Percentiles rank a stretch among this genome's conserved stretches.
These are phyloP conservation scores for Monilinia laxa DNA, from an alignment of 2,329 filamentous ascomycete species.

Conservation along the genomic window DNA sequence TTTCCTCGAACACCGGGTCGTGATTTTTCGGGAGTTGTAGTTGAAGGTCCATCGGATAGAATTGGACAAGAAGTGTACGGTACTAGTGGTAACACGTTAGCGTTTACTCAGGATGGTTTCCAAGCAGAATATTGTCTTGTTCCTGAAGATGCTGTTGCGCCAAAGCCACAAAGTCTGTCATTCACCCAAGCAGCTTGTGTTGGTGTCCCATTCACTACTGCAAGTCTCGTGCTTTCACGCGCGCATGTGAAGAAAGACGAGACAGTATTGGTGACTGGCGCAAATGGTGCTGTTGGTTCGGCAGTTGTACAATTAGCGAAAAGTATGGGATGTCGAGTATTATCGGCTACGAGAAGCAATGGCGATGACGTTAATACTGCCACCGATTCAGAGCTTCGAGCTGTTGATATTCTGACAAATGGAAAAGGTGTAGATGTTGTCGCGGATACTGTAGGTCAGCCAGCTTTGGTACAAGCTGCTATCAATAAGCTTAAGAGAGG, in stretches of 20 bases:
- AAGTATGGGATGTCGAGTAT: conserved; percentile 28
- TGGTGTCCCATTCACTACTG: conserved; percentile 36
- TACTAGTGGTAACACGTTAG: conserved; percentile 32
- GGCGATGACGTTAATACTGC: conserved; percentile 33
- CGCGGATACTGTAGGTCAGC: conserved; percentile 35
- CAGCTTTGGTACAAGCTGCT: conserved; percentile 29
- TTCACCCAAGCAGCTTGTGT: conserved; percentile 33
- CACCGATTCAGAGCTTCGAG: conserved; percentile 29
- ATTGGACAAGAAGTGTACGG: conserved; percentile 33
- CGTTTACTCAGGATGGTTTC: conserved; percentile 32
- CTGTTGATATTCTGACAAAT: conserved; percentile 28
- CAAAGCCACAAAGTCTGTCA: conserved; percentile 29
- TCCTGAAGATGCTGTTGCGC: conserved; percentile 28
- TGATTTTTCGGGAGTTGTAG: conserved; percentile 32
- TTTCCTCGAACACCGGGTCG: conserved; percentile 35
- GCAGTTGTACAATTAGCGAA: conserved; percentile 33
- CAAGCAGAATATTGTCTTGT: conserved; percentile 35
- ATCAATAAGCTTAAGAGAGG: conserved; percentile 29
- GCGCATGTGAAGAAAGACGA: conserved; percentile 27
- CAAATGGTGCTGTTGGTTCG: conserved; percentile 34
- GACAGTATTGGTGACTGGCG: conserved; percentile 32
- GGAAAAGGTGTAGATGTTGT: conserved; percentile 34
- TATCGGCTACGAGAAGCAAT: conserved; percentile 29
- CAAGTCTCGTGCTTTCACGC: conserved; percentile 26
- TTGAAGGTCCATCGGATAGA: conserved; percentile 24